Evolutionary conservation across 1,284 basidiomycete genomes (phyloP), one percentile per base, ranked within the genome.

Genomic region (Thecaphora frezii): DNA sequence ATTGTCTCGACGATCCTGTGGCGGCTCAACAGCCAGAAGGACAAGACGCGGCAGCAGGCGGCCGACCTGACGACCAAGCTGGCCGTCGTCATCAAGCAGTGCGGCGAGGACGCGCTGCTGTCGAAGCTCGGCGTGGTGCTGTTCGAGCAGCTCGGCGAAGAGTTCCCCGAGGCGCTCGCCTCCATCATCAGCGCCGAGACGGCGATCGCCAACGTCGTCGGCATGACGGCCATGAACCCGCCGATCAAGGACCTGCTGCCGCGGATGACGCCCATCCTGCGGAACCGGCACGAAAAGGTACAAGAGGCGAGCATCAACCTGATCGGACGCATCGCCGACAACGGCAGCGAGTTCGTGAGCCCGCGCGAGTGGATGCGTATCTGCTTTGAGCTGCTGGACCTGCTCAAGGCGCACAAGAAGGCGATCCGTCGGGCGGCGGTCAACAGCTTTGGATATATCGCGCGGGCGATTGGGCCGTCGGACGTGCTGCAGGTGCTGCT

Each of bases 331-430:
- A 97, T 99, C 69, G 93, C 96, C 57, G 96, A 99, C 87, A 91
- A 96, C 79, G 96, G 96, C 58, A 92, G 96, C 38, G 96, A 98
- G 81, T 97, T 92, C 62, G 96, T 98, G 0, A 93, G 93, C 25
- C 94, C 96, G 22, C 87, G 94, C 76, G 96, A 98, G 82, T 98
- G 94, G 94, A 98, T 99, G 96, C 89, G 96, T 76, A 99, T 99
- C 80, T 98, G 96, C 80, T 98, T 98, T 81, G 96, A 99, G 80
- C 83, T 99, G 38, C 85, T 99, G 46, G 96, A 98, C 76, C 83
- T 99, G 40, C 85, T 99, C 73, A 98, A 98, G 80, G 96, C 96
- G 9, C 96, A 99, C 83, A 98, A 98, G 83, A 97, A 97, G 82
- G 93, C 91, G 36, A 98, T 98, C 75, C 89, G 96, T 53, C 90